phyloP scores from a whole-genome alignment of 2,329 filamentous ascomycete species.

The Penicillium hesseltinei region DNA sequence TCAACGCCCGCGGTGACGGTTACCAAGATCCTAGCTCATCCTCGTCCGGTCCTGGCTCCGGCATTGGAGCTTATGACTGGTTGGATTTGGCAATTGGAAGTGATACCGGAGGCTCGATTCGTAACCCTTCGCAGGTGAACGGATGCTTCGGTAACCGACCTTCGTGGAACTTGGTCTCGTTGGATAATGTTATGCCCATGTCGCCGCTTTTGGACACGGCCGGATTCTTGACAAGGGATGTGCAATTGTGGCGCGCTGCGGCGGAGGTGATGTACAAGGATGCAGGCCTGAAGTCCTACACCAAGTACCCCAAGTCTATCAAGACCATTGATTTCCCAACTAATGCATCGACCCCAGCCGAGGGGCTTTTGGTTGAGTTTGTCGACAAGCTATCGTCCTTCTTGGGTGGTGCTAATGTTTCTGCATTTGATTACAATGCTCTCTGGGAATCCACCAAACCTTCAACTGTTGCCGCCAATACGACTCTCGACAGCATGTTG shows the following conservation, averaged over 20 bases:
- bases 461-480: not conserved
- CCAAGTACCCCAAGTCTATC: slow-evolving; percentile 28
- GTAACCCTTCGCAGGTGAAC: slow-evolving; percentile 49
- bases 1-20: slow-evolving; percentile 40
- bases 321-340: not conserved
- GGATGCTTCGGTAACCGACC: slow-evolving; percentile 54
- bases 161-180: slow-evolving; percentile 40
- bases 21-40: slow-evolving; percentile 33
- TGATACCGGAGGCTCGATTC: slow-evolving; percentile 43
- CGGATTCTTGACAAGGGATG: slow-evolving; percentile 40
- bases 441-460: not conserved
- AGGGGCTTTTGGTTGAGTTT: not conserved
- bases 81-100: slow-evolving; percentile 52
- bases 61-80: slow-evolving; percentile 38
- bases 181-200: slow-evolving; percentile 52
- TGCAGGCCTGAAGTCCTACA: slow-evolving; percentile 35
- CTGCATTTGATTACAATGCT: not conserved
- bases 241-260: slow-evolving; percentile 32
- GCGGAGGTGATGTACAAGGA: slow-evolving; percentile 46
- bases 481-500: not conserved
- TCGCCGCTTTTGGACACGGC: slow-evolving; percentile 46
- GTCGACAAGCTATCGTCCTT: not conserved
- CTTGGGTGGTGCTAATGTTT: not conserved
- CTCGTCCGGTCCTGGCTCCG: slow-evolving; percentile 26
- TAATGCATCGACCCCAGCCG: not conserved